Evolutionary conservation across 2,329 filamentous ascomycete species (phyloP).

Genomic region (Aureobasidium pullulans): DNA sequence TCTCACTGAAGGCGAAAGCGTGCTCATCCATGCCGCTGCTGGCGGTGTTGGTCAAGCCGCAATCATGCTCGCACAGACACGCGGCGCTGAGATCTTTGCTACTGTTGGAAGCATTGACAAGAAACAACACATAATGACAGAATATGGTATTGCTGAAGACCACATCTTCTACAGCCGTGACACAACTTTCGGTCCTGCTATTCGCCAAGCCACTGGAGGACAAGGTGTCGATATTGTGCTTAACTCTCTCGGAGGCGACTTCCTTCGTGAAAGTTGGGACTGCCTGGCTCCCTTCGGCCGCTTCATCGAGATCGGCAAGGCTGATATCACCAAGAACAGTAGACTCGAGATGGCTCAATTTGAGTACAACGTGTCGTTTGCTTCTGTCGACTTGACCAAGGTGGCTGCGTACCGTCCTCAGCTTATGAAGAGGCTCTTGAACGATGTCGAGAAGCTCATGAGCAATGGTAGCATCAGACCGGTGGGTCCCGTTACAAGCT

Average conservation of each 20-base stretch:
- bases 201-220: conserved; percentile 21
- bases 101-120: conserved; percentile 6
- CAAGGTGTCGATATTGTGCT: conserved; percentile 28
- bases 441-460: conserved; percentile 17
- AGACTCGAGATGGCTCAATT: conserved; percentile 21
- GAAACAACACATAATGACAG: conserved; percentile 1
- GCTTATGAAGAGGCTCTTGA: conserved; percentile 17
- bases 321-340: conserved; percentile 15
- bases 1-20: conserved; percentile 26
- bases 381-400: conserved; percentile 11
- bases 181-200: conserved; percentile 20
- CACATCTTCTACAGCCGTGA: conserved; percentile 26
- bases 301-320: conserved; percentile 23
- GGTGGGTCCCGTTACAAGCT: conserved; percentile 16
- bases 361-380: conserved; percentile 15
- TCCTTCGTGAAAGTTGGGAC: conserved; percentile 22
- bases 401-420: conserved; percentile 15
- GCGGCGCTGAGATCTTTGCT: conserved; percentile 7
- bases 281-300: conserved; percentile 23
- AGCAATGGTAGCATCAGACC: conserved; percentile 9
- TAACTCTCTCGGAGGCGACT: conserved; percentile 22
- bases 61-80: background rate
- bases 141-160: conserved; percentile 18
- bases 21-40: conserved; percentile 3
- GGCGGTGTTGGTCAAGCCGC: conserved; percentile 6